Evolutionary conservation across 768 basidiomycete species (phyloP), one percentile per base, ranked within the genome.

Genomic region (Leccinum broughii): DNA sequence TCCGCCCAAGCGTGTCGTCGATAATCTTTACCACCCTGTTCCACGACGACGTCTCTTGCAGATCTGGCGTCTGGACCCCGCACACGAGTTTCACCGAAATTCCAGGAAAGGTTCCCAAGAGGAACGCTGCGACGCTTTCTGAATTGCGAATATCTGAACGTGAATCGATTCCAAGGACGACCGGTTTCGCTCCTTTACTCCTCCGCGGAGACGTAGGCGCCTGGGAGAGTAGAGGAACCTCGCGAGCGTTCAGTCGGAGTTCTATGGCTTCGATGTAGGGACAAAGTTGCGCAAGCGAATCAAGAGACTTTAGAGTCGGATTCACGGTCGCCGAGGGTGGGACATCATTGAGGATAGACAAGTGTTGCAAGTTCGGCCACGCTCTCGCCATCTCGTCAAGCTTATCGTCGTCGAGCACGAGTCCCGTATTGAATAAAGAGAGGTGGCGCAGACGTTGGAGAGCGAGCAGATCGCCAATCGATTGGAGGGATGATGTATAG

Each of bases 131-230:
- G n/a, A 65, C 63, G 14, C 54, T 51, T 0, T 56, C 14, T 10
- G 66, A 64, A 32, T 68, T 65, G 41, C 65, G 68, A 34, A 68
- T 57, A 2, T 67, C 65, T 9, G 68, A 68, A 10, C 60, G 56
- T 14, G 52, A 6, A 55, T 68, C 68, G 13, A 68, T 59, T 9
- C 44, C 34, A 13, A 68, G 56, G n/a, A 41, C 4, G 0, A 59
- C 10, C 0, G 57, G 58, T 32, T 58, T 63, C 2, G 56, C 32
- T 5, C 62, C 59, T 9, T 51, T 46, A 11, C 49, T 64, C 10
- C 64, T 60, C 26, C 49, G 64, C 2, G 11, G 14, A 9, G 52
- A 0, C 15, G 44, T 4, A 1, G 3, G 1, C n/a, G 57, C 0
- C 10, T 26, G 22, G 2, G 22, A 20, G 4, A 50, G 20, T 1